A percentile compares a stretch with the other conserved stretches of the same genome.
These are phyloP conservation scores for Hyaloperonospora arabidopsidis DNA, from an alignment of 352 stramenopile genomes.

Conservation along the genomic window DNA sequence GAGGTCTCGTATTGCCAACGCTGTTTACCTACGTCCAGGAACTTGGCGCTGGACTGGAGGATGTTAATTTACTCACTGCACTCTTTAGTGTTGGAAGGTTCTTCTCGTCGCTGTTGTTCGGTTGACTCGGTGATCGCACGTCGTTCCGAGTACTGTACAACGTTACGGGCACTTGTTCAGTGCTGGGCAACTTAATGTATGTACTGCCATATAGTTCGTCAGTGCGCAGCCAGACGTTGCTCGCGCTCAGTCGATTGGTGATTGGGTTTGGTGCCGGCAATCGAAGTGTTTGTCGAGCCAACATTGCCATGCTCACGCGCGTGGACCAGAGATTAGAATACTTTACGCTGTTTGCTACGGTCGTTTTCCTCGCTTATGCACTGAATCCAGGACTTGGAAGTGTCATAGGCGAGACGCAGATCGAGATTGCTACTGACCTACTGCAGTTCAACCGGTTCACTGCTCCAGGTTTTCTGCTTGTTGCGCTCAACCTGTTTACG, in stretches of 20 bases:
- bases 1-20: constrained; percentile 56
- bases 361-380: constrained; percentile 69
- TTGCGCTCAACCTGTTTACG: constrained; percentile 37
- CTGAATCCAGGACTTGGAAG: constrained; percentile 53
- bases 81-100: constrained; percentile 57
- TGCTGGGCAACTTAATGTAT: constrained; percentile 57
- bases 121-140: constrained; percentile 49
- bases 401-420: constrained; percentile 37
- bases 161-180: constrained; percentile 26
- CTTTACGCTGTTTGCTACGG: constrained; percentile 57
- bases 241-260: constrained; percentile 52
- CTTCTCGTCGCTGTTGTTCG: constrained; percentile 54
- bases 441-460: constrained; percentile 59
- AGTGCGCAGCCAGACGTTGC: constrained; percentile 31
- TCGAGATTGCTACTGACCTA: constrained; percentile 27
- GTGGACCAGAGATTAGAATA: constrained; percentile 55
- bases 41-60: constrained; percentile 47
- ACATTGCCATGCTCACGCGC: constrained; percentile 53
- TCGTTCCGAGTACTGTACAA: constrained; percentile 59
- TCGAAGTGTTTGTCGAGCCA: constrained; percentile 59
- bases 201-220: constrained; percentile 37
- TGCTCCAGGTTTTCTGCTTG: constrained; percentile 45
- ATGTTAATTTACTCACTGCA: constrained; percentile 52
- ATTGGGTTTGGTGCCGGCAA: constrained; percentile 67
- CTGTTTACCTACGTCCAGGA: constrained; percentile 55